Percentiles rank a stretch among this genome's conserved stretches.
These are phyloP conservation scores for Naumovozyma castellii DNA, from an alignment of 805 yeast species.

Conservation along the genomic window DNA sequence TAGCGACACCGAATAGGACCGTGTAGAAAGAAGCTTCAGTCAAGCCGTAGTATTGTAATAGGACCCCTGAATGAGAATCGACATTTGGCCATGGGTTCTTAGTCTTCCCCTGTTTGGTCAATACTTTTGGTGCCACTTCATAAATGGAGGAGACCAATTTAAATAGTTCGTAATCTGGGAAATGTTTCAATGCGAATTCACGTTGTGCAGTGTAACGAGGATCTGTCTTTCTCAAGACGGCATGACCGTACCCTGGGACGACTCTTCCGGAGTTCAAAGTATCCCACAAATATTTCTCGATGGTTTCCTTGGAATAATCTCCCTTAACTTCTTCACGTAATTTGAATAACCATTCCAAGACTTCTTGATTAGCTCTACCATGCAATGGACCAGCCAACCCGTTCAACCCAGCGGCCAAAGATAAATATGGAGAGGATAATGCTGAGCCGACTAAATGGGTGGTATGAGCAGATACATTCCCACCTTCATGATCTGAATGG, in stretches of 20 bases:
- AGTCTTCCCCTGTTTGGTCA: slow-evolving; percentile 79
- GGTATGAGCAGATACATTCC: slow-evolving; percentile 80
- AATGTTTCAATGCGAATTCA: slow-evolving; percentile 65
- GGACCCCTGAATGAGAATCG: slow-evolving; percentile 79
- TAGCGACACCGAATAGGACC: slow-evolving; percentile 76
- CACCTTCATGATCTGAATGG: slow-evolving; percentile 87
- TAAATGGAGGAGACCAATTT: slow-evolving; percentile 67
- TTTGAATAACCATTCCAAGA: slow-evolving; percentile 67
- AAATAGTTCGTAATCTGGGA: slow-evolving; percentile 74
- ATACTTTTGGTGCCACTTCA: slow-evolving; percentile 74
- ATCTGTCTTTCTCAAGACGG: slow-evolving; percentile 79
- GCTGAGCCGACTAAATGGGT: slow-evolving; percentile 83
- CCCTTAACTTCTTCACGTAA: slow-evolving; percentile 53
- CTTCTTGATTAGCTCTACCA: slow-evolving; percentile 85
- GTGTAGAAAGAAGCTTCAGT: slow-evolving; percentile 78
- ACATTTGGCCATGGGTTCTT: slow-evolving; percentile 93
- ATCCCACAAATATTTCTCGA: slow-evolving; percentile 71
- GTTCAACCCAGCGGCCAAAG: slow-evolving; percentile 73
- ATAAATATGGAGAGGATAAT: slow-evolving; percentile 65
- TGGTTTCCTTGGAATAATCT: slow-evolving; percentile 55
- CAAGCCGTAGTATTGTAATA: slow-evolving; percentile 77
- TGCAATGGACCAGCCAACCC: slow-evolving; percentile 85
- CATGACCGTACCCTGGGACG: slow-evolving; percentile 85
- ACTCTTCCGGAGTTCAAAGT: slow-evolving; percentile 75
- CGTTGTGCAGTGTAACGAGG: slow-evolving; percentile 83